These are phyloP conservation scores for Irpex lacteus DNA, from an alignment of 1,284 basidiomycete species.

Conservation along the genomic window DNA sequence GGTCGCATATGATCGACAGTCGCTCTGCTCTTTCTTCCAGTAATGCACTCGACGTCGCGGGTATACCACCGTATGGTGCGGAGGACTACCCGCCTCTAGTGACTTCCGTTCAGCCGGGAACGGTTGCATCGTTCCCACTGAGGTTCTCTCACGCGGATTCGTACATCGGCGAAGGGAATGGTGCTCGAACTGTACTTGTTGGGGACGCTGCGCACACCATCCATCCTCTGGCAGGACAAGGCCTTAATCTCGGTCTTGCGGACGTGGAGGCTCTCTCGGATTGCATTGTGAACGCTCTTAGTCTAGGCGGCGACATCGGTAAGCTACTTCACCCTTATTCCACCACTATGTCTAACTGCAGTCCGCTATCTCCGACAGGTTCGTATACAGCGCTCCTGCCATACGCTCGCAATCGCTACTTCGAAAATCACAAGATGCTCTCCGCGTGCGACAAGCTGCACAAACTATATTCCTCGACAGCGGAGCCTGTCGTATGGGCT, in stretches of 20 bases:
- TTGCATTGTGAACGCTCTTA: slow-evolving; percentile 57
- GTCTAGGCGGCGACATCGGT: slow-evolving; percentile 80
- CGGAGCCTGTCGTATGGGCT: slow-evolving; percentile 76
- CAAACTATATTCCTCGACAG: slow-evolving; percentile 73
- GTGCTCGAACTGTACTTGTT: slow-evolving; percentile 80
- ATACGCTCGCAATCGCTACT: slow-evolving; percentile 80
- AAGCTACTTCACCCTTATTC: slow-evolving; percentile 22
- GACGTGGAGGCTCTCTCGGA: slow-evolving; percentile 76
- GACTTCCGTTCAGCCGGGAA: slow-evolving; percentile 68
- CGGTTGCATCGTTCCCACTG: slow-evolving; percentile 89
- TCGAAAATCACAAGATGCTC: slow-evolving; percentile 84
- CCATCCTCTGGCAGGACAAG: slow-evolving; percentile 97
- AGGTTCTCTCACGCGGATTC: slow-evolving; percentile 84
- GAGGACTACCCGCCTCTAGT: slow-evolving; percentile 77
- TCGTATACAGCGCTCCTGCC: slow-evolving; percentile 72
- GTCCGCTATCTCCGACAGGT: slow-evolving; percentile 39
- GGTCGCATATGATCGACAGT: slow-evolving; percentile 58
- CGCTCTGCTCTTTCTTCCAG: slow-evolving; percentile 62
- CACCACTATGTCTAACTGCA: no score
- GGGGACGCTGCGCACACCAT: slow-evolving; percentile 97
- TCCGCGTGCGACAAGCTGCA: slow-evolving; percentile 85
- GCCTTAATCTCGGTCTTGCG: slow-evolving; percentile 88
- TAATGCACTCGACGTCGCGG: slow-evolving; percentile 30
- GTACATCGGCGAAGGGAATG: slow-evolving; percentile 74
- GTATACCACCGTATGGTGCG: slow-evolving; percentile 62